Conservation (phyloP, 495 filamentous ascomycete species). For the Lasiosphaeria ovina region DNA sequence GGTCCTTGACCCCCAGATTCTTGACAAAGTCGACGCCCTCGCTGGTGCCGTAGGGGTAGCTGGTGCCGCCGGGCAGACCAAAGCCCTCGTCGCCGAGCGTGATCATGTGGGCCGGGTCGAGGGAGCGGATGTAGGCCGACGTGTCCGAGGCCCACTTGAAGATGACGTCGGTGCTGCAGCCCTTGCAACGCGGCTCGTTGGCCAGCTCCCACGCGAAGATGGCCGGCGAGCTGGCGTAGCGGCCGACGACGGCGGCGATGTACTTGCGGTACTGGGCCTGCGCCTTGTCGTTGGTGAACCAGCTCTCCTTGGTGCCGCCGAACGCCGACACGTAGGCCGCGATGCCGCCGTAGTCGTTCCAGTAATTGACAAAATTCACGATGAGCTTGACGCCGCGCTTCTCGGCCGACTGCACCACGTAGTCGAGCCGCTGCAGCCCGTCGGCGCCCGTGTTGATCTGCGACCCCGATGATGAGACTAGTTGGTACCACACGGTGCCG, state of each 20-base stretch:
- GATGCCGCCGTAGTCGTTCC: constrained; percentile 67
- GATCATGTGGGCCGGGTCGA: constrained; percentile 67
- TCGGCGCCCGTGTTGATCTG: constrained; percentile 66
- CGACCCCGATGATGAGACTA: constrained; percentile 49
- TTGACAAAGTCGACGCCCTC: constrained; percentile 61
- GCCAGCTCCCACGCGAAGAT: constrained; percentile 71
- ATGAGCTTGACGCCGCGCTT: constrained; percentile 53
- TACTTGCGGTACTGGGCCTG: constrained; percentile 63
- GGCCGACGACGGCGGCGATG: constrained; percentile 59
- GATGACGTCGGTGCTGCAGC: constrained; percentile 56
- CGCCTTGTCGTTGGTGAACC: constrained; percentile 55
- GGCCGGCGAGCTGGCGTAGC: constrained; percentile 55
- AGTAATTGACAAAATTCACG: constrained; percentile 57
- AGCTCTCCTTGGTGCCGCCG: constrained; percentile 52
- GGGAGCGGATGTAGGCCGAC: constrained; percentile 59
- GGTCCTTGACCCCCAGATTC: constrained; percentile 47
- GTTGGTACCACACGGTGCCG: constrained; percentile 60
- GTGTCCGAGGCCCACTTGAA: constrained; percentile 61
- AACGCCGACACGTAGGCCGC: constrained; percentile 61
- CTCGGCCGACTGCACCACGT: constrained; percentile 53
- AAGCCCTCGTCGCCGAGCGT: constrained; percentile 63
- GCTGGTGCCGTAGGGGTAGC: constrained; percentile 53
- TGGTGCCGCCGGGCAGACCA: constrained; percentile 41
- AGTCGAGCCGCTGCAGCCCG: constrained; percentile 65
- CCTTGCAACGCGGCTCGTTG: constrained; percentile 69